Evolutionary conservation across 208 protist genomes (phyloP).

Genomic region (Acanthamoeba sp.): DNA sequence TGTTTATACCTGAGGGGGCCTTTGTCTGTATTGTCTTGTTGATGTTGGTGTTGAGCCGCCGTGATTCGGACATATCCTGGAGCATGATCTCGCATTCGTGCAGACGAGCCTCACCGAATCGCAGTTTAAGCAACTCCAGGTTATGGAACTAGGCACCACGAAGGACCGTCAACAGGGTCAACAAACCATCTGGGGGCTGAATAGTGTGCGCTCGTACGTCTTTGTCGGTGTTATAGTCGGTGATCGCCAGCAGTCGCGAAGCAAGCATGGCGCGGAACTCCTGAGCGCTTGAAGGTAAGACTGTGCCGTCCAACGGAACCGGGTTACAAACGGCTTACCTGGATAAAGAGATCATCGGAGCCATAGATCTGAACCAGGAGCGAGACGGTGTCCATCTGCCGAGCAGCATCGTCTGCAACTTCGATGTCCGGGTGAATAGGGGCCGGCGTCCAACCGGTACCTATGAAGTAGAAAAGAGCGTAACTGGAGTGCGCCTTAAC

Average conservation of each 20-base stretch:
- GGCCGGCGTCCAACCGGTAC: conserved; percentile 12
- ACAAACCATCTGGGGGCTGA: too few relatives aligned
- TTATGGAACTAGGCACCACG: not conserved
- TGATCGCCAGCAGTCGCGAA: not conserved
- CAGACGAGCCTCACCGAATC: conserved; percentile 51
- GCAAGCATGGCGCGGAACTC: conserved; percentile 61
- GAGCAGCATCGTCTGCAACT: conserved; percentile 28
- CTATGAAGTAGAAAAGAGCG: not conserved
- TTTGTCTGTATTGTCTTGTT: conserved; percentile 9
- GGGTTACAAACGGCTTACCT: not conserved
- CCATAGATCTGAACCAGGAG: conserved; percentile 65
- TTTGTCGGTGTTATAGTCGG: conserved; percentile 66
- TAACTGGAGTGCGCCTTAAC: too few relatives aligned
- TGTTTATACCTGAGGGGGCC: conserved; percentile 7
- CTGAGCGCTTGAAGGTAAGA: not conserved
- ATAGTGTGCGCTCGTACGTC: not conserved
- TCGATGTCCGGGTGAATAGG: conserved; percentile 57
- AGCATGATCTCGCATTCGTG: conserved; percentile 73
- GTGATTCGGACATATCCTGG: conserved; percentile 54
- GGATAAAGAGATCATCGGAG: conserved; percentile 53
- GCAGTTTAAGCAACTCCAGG: conserved; percentile 57
- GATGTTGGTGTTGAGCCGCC: conserved; percentile 40
- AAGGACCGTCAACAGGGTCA: too few relatives aligned
- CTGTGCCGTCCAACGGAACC: not conserved
- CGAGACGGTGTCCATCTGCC: conserved; percentile 23